Evolutionary conservation across 2,329 filamentous ascomycete genomes (phyloP).

Genomic region (Paraphaeosphaeria sporulosa): DNA sequence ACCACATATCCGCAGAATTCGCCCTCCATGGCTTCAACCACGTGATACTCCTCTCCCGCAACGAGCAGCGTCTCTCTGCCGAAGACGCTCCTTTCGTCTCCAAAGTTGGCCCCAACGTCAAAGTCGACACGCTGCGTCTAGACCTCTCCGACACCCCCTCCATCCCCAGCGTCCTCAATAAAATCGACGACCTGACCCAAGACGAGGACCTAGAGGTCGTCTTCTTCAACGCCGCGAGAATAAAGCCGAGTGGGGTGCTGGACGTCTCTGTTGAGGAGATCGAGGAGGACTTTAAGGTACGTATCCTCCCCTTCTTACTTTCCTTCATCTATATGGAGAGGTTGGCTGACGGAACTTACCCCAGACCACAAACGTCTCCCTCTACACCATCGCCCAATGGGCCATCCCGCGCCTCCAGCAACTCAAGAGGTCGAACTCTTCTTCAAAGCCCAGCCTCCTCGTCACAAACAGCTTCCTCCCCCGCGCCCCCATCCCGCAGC

Average conservation of each 20-base stretch:
- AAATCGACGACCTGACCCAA: conserved; percentile 48
- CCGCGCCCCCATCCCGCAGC: conserved; percentile 54
- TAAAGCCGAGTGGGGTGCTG: conserved; percentile 54
- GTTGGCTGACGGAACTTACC: background rate
- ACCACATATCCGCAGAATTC: conserved; percentile 52
- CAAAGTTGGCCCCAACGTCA: conserved; percentile 36
- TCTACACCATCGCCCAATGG: conserved; percentile 59
- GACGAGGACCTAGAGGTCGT: conserved; percentile 55
- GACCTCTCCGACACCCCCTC: conserved; percentile 54
- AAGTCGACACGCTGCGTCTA: conserved; percentile 54
- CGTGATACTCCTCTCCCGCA: conserved; percentile 58
- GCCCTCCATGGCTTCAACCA: conserved; percentile 55
- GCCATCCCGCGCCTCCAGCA: conserved; percentile 53
- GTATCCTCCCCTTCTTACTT: background rate
- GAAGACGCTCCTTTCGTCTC: conserved; percentile 45
- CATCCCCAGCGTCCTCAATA: conserved; percentile 50
- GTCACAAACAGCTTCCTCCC: conserved; percentile 60
- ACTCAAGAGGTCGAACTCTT: conserved; percentile 38
- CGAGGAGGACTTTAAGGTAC: conserved; percentile 59
- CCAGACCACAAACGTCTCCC: conserved; percentile 57
- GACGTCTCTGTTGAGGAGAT: conserved; percentile 55
- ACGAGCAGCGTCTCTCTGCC: conserved; percentile 49
- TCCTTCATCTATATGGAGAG: background rate
- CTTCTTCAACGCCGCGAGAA: conserved; percentile 62
- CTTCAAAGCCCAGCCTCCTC: conserved; percentile 55